Base-by-base conservation (phyloP, 768 basidiomycete species). In the Crucibulum laeve region DNA sequence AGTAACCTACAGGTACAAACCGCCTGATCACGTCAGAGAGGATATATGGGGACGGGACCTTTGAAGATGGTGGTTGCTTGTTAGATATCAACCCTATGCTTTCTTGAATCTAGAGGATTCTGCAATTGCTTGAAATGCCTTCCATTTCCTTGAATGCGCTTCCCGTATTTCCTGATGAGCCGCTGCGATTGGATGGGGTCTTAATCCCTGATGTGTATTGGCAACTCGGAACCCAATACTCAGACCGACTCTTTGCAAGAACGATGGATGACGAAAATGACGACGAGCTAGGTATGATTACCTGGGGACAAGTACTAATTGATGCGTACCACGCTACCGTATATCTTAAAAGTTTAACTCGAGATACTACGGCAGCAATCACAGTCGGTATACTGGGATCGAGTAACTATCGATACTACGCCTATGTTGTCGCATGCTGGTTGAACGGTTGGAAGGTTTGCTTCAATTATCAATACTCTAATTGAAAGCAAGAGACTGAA, bases 211-310 rank as follows among this genome's bases (percentile, higher is more conserved):
- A 44, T 17, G 37, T 48, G 18, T 48, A 44, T 26, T 42, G 38
- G 17, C 37, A 48, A 38, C 42, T 48, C 6, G 42, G 42, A 17
- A 41, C 24, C 15, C 30, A 38, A 17, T 48, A 44, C 23, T 32
- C 42, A 11, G 43, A 48, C 11, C 36, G 47, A 13, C 17, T 40
- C 10, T 48, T 48, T 30, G 47, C 47, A 13, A 15, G 30, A 7
- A 19, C 22, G 4, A 48, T 48, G 47, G 43, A 48, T 25, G 47
- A 26, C 21, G 47, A 48, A 6, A 17, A 39, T 11, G 43, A 44
- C 5, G 38, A 44, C 11, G 40, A 41, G 13, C 10, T 48, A n/a
- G 30, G 35, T 13, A 26, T 38, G n/a, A 41, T 48, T 25, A 44
- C 43, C 10, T 48, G 43, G 43, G 36, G 15, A 28, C 26, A 48